Conservation (phyloP, 169 alveolate species). For the Plasmodium fragile region DNA sequence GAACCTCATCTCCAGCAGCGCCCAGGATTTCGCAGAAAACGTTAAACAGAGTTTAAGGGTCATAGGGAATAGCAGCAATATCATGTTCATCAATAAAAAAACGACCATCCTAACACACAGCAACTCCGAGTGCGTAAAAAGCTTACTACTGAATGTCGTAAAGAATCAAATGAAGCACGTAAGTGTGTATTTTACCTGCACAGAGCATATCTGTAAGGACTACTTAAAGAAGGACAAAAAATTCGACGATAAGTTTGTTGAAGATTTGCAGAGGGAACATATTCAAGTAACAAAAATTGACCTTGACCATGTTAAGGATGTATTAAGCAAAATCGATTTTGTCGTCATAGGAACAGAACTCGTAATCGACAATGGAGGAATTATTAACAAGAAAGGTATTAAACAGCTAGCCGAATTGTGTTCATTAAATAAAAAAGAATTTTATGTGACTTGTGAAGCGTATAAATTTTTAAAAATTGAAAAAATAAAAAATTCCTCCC, state of each 20-base stretch:
- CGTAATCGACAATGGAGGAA: constrained; percentile 73
- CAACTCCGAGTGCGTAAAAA: constrained; percentile 70
- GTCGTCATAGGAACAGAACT: constrained; percentile 71
- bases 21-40: constrained; percentile 24
- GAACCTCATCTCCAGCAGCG: constrained; percentile 13
- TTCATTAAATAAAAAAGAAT: constrained; percentile 60
- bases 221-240: constrained; percentile 39
- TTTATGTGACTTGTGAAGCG: constrained; percentile 69
- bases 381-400: constrained; percentile 48
- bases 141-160: constrained; percentile 28
- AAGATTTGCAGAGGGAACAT: constrained; percentile 45
- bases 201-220: constrained; percentile 18
- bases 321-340: constrained; percentile 45
- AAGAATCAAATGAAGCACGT: constrained; percentile 51
- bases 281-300: constrained; percentile 47
- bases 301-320: constrained; percentile 23
- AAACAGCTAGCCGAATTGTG: constrained; percentile 52
- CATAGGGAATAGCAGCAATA: constrained; percentile 40
- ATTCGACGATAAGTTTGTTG: constrained; percentile 55
- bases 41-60: constrained; percentile 34
- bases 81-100: constrained; percentile 32
- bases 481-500: constrained; percentile 13
- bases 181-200: constrained; percentile 37
- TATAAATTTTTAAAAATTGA: constrained; percentile 69
- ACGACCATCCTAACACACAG: constrained; percentile 47